phyloP scores from a whole-genome alignment of 768 basidiomycete genomes.

The Mycena rosella region DNA sequence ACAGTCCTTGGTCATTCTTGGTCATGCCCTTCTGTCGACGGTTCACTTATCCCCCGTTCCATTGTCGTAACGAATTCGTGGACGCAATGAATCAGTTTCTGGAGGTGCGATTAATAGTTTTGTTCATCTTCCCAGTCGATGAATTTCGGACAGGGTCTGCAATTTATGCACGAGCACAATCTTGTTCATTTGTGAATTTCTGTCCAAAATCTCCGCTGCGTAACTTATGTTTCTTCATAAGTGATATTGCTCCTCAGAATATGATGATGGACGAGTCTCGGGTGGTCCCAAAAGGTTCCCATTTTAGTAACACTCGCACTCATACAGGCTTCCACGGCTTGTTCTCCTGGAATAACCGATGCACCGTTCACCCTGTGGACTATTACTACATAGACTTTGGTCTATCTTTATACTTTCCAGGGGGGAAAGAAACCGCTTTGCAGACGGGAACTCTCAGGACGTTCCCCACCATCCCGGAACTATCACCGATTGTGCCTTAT shows the following conservation, averaged over 20 bases:
- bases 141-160: constrained; percentile 13
- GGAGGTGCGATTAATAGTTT: not conserved
- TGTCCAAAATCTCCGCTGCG: not conserved
- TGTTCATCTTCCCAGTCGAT: not conserved
- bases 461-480: constrained; percentile 23
- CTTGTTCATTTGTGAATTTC: constrained; percentile 28
- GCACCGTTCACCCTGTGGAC: constrained; percentile 17
- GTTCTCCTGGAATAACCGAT: constrained; percentile 20
- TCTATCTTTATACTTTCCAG: constrained; percentile 11
- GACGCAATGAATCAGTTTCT: constrained; percentile 33
- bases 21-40: constrained; percentile 31
- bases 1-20: constrained; percentile 12
- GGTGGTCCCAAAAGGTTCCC: constrained; percentile 25
- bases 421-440: constrained; percentile 13
- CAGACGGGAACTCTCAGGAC: not conserved
- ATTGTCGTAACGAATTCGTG: constrained; percentile 30
- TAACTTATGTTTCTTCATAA: not conserved
- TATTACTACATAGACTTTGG: constrained; percentile 37
- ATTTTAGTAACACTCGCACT: constrained; percentile 10
- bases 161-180: constrained; percentile 33
- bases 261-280: constrained; percentile 30
- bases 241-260: constrained; percentile 25
- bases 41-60: constrained; percentile 31
- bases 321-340: not conserved
- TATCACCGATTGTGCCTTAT: constrained; percentile 22